Evolutionary conservation across 345 rosid genomes (phyloP), one percentile per base, ranked within the genome.

Genomic region (Brassica napus): DNA sequence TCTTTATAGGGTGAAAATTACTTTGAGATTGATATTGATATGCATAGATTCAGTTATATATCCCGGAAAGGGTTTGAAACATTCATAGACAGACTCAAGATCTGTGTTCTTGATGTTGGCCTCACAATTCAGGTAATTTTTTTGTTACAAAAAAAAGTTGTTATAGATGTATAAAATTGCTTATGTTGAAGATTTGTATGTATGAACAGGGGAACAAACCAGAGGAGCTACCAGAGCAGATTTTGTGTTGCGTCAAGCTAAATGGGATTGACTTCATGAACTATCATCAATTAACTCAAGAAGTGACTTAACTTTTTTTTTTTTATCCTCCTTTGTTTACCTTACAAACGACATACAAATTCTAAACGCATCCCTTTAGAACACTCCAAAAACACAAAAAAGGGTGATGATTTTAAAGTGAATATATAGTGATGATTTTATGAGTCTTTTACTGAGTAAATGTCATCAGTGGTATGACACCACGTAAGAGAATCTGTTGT

Each of bases 221-320:
- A 1, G 98, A 94, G 84, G 98, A 94, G 86, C 71, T 94, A 85
- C 98, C 97, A 6, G 97, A 94, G 85, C 93, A 89, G 88, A 75
- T 94, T 67, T 80, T 94, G 67, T 94, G 93, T 79, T 90, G 98
- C 67, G 66, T 92, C 62, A 83, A 94, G 37, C 83, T 92, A 73
- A 94, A 86, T 44, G 89, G 92, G 35, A 83, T 94, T 30, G 92
- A 94, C 78, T 88, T 89, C 85, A 81, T 81, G 81, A 86, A 86
- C 75, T 88, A 92, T 84, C 87, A 83, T 76, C 93, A 84, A 60
- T 81, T 94, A 65, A 86, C 89, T 57, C 88, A 90, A 70, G 90
- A 87, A 26, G 28, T 26, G 28, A 26, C 30, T 26, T 26, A 26
- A 26, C 30, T 0, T 26, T 26, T 26, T 26, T 26, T 26, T 26